Evolutionary conservation across 805 yeast genomes (phyloP).

Genomic region (Hanseniaspora taiwanica): DNA sequence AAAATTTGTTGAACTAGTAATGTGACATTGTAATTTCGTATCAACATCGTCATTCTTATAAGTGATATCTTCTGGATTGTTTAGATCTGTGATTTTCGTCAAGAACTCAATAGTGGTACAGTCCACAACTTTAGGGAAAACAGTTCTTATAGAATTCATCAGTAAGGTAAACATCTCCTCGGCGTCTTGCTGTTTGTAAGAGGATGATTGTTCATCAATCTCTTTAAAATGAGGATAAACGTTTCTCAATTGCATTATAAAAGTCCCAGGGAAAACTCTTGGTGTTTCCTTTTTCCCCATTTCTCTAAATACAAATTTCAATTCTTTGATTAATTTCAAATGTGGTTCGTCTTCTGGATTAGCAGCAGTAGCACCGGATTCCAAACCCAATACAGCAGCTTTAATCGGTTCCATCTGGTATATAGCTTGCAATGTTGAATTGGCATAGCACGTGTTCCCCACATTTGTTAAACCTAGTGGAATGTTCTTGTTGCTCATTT

Average conservation of each 20-base stretch:
- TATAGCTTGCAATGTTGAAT: slow-evolving; percentile 79
- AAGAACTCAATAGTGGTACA: slow-evolving; percentile 46
- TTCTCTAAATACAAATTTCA: slow-evolving; percentile 31
- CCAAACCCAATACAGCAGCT: slow-evolving; percentile 43
- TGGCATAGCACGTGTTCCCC: slow-evolving; percentile 92
- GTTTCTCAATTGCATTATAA: slow-evolving; percentile 52
- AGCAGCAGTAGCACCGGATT: slow-evolving; percentile 40
- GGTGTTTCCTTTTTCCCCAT: slow-evolving; percentile 28
- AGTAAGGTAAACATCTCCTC: slow-evolving; percentile 89
- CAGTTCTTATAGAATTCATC: slow-evolving; percentile 35
- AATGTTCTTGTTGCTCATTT: slow-evolving; percentile 29
- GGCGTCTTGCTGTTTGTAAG: slow-evolving; percentile 92
- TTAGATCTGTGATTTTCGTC: slow-evolving; percentile 48
- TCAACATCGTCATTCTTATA: slow-evolving; percentile 39
- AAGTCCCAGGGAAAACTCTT: slow-evolving; percentile 54
- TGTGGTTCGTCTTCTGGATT: slow-evolving; percentile 24
- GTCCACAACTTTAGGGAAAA: slow-evolving; percentile 29
- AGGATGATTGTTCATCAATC: slow-evolving; percentile 48
- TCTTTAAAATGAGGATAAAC: slow-evolving; percentile 85
- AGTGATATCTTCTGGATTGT: slow-evolving; percentile 36
- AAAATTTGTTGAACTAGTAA: slow-evolving; percentile 72
- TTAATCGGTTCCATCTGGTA: slow-evolving; percentile 68
- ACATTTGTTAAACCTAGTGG: slow-evolving; percentile 90
- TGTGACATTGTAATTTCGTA: slow-evolving; percentile 77
- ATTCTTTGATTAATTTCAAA: slow-evolving; percentile 33